Evolutionary conservation across 208 protist genomes (phyloP).

Genomic region (Crithidia fasciculata): DNA sequence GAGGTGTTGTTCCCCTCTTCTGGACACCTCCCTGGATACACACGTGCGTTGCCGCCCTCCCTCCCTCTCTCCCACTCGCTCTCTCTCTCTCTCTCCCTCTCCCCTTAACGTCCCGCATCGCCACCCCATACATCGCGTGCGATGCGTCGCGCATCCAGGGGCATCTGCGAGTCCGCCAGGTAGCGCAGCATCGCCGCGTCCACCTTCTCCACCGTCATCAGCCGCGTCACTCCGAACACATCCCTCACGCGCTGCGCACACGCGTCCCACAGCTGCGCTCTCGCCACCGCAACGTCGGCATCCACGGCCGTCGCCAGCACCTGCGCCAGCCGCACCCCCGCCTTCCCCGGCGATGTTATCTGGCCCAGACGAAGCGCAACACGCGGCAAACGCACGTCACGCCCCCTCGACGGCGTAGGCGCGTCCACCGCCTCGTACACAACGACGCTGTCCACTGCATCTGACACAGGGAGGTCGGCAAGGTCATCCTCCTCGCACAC

Average conservation of each 20-base stretch:
- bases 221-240: conserved; percentile 24
- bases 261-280: conserved; percentile 21
- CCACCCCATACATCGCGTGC: too few species aligned
- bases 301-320: conserved; percentile 18
- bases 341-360: neutral
- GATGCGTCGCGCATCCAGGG: too few species aligned
- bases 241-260: conserved; percentile 11
- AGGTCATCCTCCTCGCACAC: conserved; percentile 30
- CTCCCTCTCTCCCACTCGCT: too few species aligned
- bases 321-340: conserved; percentile 13
- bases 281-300: neutral
- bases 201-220: conserved; percentile 14
- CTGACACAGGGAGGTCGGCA: neutral
- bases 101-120: too few species aligned
- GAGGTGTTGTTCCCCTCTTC: too few species aligned
- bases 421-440: conserved; percentile 5
- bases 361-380: conserved; percentile 20
- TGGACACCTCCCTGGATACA: too few species aligned
- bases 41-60: too few species aligned
- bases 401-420: neutral
- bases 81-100: too few species aligned
- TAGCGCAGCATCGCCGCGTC: conserved; percentile 20
- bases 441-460: conserved; percentile 6
- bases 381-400: neutral
- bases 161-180: neutral